Evolutionary conservation across 2,329 filamentous ascomycete species (phyloP), one percentile per base, ranked within the genome.

Genomic region (Aureobasidium leucospermi): DNA sequence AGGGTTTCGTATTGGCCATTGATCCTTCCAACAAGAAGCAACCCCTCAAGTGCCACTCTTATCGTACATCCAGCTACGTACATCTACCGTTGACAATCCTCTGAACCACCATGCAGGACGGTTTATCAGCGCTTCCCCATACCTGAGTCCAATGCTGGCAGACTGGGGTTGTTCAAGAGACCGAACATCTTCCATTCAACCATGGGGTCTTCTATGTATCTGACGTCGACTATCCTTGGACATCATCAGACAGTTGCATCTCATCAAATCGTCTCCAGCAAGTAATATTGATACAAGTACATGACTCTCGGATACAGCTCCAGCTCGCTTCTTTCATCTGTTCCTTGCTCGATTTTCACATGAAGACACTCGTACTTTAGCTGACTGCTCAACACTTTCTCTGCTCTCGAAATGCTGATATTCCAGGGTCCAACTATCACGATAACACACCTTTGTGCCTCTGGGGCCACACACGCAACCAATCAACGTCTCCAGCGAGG

Each of bases 41-140:
- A 41, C 38, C 51, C 15, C 29, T 34, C 51, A 43, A 3, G n/a
- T 42, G 28, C 29, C 39, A 31, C 38, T 29, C 49, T 42, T 53
- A 55, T 55, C 38, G 28, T 39, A 13, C 36, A 41, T 19, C 16
- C 38, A 43, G 39, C 28, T 41, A 55, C 28, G 51, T 28, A 31
- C n/a, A 55, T 34, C 16, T 13, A 34, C 39, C 51, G 23, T 42
- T 52, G 36, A 36, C 15, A 16, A 16, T 31, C 28, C 49, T 53
- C 28, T 43, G 13, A 38, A 13, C 38, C 15, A 19, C 23, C 8
- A 43, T 55, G 51, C 51, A 55, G 11, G 51, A 55, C 51, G 39
- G 51, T 55, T 43, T 43, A 43, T 43, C 51, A 55, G 51, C 51
- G 39, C 51, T 55, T 42, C 51, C 51, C 51, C 51, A 55, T 43